A percentile compares a stretch with the other conserved stretches of the same genome.
phyloP scores from a whole-genome alignment of 148 eudicot species.

The Vaccinium darrowii region DNA sequence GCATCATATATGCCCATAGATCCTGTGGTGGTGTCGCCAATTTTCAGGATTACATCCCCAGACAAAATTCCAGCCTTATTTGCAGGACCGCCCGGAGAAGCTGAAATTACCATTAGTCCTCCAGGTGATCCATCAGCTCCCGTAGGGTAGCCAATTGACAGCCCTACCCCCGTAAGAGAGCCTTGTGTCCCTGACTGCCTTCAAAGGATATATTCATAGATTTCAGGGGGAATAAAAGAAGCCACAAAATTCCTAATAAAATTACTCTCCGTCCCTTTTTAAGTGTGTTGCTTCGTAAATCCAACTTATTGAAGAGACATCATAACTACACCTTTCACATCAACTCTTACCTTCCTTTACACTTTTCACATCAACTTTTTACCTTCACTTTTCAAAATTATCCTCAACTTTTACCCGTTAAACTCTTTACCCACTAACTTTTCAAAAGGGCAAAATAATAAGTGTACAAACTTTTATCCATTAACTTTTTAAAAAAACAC shows the following conservation, averaged over 20 bases:
- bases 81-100: constrained; percentile 92
- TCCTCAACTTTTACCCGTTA: too few relatives aligned
- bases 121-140: constrained; percentile 47
- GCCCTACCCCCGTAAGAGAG: constrained; percentile 91
- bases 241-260: not conserved
- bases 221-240: constrained; percentile 21
- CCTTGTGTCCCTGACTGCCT: constrained; percentile 99
- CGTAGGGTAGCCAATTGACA: constrained; percentile 85
- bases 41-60: constrained; percentile 83
- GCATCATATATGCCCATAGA: constrained; percentile 94
- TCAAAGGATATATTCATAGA: constrained; percentile 47
- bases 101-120: constrained; percentile 86
- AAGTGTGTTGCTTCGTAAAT: too few relatives aligned
- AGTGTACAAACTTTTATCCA: too few relatives aligned
- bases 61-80: constrained; percentile 72
- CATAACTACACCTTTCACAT: too few relatives aligned
- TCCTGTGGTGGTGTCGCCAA: constrained; percentile 68
- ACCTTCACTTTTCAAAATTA: too few relatives aligned
- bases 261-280: not conserved
- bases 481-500: too few relatives aligned
- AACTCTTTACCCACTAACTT: too few relatives aligned
- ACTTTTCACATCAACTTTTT: too few relatives aligned
- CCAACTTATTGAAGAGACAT: too few relatives aligned
- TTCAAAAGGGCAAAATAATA: too few relatives aligned
- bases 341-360: too few relatives aligned